Base-by-base conservation (phyloP, 2,329 filamentous ascomycete genomes). In the Dactylellina sp. region DNA sequence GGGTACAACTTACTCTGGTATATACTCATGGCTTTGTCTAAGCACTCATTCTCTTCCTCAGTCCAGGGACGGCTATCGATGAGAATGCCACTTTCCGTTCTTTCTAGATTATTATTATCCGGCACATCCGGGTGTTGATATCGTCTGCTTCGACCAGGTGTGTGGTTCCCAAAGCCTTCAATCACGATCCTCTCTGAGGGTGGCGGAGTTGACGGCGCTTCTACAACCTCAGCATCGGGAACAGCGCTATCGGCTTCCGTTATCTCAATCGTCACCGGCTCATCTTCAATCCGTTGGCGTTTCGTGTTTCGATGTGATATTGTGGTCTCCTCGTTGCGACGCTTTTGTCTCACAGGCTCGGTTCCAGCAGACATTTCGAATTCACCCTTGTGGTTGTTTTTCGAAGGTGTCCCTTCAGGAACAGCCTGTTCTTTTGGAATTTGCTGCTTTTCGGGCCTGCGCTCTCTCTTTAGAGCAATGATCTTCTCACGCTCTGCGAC, bases 41-140 rank as follows among this genome's bases (percentile, higher is more conserved):
- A 49, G 11, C 24, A 46, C 0, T 16, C 6, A 32, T 66, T 74
- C n/a, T 74, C 70, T 3, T 49, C 55, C 4, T 59, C 22, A 3
- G 53, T 74, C 70, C 70, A 74, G n/a, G 66, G 57, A n/a, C 52
- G 60, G n/a, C 46, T 49, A 53, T 70, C 64, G 16, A 61, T 49
- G 5, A 61, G 56, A 39, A 72, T 56, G 1, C 60, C 68, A 14
- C 46, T 56, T 47, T 49, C 12, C 7, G 20, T 24, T 14, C 39
- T 37, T 35, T 44, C 37, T n/a, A 4, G 16, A 2, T 1, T 11
- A 18, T 25, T 25, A 18, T 39, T 40, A 32, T 44, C 46, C 3
- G n/a, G 22, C 11, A 14, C 47, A 7, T 20, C 24, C 7, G 24
- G 35, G 25, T 50, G n/a, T n/a, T 57, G 22, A 20, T 66, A 57